Base-by-base conservation (phyloP, 257 asterid genomes). In the Jacaranda mimosifolia region DNA sequence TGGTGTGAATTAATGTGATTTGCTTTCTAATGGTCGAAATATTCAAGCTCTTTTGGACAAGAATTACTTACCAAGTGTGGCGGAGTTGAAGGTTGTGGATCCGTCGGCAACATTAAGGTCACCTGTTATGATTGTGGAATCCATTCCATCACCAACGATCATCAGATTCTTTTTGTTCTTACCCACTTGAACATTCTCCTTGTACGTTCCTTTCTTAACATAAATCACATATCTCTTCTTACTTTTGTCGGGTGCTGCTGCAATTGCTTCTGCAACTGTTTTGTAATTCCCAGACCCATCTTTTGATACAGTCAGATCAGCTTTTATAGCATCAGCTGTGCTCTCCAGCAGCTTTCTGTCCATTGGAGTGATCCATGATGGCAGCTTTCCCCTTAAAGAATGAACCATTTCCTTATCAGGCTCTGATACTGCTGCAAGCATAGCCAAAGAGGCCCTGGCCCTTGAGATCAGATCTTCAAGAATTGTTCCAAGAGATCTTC, bases 141-240 rank as follows among this genome's bases (percentile, higher is more conserved):
- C 51, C 90, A 76, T 82, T 1, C 95, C 95, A 35, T 88, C 95
- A 32, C 95, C 92, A 57, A 84, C 40, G 53, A 90, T 83, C 95
- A 90, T 90, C 79, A 90, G 9, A 72, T 83, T 85, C 82, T 18
- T 70, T 48, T 86, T 88, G 18, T 17, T 79, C 76, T 73, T 83
- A 1, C 70, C 76, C 70, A 90, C 86, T 40, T 80, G 74, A 5
- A 90, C 87, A 40, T 90, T 85, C 77, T 90, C 92, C 76, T 85
- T 68, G 36, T 90, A 90, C 3, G 63, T 74, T 11, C 95, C 95
- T 38, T 70, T 72, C 84, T 85, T 90, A 1, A 90, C 86, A 56
- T 84, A 74, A 6, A 90, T 85, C 77, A 90, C 90, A 45, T 43
- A 85, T 57, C 91, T 26, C 3, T 0, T 64, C 68, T 77, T 67